Evolutionary conservation across 225 moss, liverwort and hornwort species (phyloP).

Genomic region (Bryum argenteum): DNA sequence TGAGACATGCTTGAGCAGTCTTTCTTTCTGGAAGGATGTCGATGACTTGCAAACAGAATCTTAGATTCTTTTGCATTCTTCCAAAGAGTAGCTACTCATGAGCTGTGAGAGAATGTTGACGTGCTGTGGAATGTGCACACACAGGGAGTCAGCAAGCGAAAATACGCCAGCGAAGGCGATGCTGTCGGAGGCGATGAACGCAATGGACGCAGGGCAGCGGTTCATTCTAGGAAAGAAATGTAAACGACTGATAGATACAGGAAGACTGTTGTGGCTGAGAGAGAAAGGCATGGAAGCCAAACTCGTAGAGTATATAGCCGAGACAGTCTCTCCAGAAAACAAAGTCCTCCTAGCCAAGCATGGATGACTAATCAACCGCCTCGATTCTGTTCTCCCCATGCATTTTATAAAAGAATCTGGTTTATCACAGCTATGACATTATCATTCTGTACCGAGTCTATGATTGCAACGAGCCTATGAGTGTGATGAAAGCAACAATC

Average conservation of each 20-base stretch:
- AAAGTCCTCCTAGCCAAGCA: conserved; percentile 67
- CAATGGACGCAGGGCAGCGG: conserved; percentile 56
- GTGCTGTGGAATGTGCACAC: conserved; percentile 6
- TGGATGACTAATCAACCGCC: neutral
- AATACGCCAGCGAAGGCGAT: conserved; percentile 37
- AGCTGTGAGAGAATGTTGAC: neutral
- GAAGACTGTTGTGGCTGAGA: conserved; percentile 72
- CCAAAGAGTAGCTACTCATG: no score
- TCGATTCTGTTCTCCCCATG: neutral
- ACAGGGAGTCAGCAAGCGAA: conserved; percentile 36
- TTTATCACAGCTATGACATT: conserved; percentile 8
- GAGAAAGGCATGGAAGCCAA: conserved; percentile 68
- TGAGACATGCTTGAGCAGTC: neutral
- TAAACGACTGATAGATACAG: conserved; percentile 80
- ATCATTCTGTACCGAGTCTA: conserved; percentile 14
- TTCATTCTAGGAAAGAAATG: conserved; percentile 70
- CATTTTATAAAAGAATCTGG: neutral
- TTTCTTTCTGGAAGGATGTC: no score
- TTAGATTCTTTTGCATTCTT: no score
- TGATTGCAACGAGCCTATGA: conserved; percentile 23
- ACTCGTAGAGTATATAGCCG: conserved; percentile 75
- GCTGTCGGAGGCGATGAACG: conserved; percentile 68
- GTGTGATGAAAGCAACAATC: conserved; percentile 24
- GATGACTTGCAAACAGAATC: no score
- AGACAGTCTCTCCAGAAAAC: conserved; percentile 82